phyloP scores from a whole-genome alignment of 192 early-diverging fungal genomes.

The Pilobolus umbonatus region DNA sequence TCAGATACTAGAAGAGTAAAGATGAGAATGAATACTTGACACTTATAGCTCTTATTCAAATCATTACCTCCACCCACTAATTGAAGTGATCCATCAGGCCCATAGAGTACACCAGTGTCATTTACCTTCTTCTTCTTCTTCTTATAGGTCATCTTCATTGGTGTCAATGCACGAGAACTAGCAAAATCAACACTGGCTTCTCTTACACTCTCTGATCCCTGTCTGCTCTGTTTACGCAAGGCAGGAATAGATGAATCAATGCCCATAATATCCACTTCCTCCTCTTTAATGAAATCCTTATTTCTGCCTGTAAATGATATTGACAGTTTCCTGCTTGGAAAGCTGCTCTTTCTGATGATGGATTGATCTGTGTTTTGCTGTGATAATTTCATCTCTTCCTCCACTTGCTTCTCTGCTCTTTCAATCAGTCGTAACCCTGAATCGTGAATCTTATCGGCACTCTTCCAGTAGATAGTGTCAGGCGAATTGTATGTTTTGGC shows the following conservation, averaged over 20 bases:
- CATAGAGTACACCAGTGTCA: slow-evolving; percentile 26
- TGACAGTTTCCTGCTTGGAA: slow-evolving; percentile 5
- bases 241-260: slow-evolving; percentile 12
- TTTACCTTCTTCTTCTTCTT: slow-evolving; percentile 34
- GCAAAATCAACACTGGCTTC: slow-evolving; percentile 20
- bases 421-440: slow-evolving; percentile 71
- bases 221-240: slow-evolving; percentile 12
- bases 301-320: background rate
- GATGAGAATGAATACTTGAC: background rate
- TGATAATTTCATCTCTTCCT: background rate
- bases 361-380: background rate
- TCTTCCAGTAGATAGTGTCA: slow-evolving; percentile 74
- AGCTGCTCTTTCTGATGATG: background rate
- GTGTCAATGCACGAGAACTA: slow-evolving; percentile 15
- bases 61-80: slow-evolving; percentile 18
- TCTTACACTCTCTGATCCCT: slow-evolving; percentile 10
- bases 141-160: slow-evolving; percentile 10
- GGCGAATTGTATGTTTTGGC: slow-evolving; percentile 80
- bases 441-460: slow-evolving; percentile 70
- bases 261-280: slow-evolving; percentile 38
- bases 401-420: slow-evolving; percentile 41
- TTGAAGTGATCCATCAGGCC: slow-evolving; percentile 22
- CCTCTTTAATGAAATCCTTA: slow-evolving; percentile 29
- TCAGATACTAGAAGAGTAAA: slow-evolving; percentile 11
- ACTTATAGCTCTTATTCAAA: background rate